A percentile compares a stretch with the other conserved stretches of the same genome.
These are phyloP conservation scores for Nepenthes gracilis DNA, from an alignment of 148 eudicot species.

Conservation along the genomic window DNA sequence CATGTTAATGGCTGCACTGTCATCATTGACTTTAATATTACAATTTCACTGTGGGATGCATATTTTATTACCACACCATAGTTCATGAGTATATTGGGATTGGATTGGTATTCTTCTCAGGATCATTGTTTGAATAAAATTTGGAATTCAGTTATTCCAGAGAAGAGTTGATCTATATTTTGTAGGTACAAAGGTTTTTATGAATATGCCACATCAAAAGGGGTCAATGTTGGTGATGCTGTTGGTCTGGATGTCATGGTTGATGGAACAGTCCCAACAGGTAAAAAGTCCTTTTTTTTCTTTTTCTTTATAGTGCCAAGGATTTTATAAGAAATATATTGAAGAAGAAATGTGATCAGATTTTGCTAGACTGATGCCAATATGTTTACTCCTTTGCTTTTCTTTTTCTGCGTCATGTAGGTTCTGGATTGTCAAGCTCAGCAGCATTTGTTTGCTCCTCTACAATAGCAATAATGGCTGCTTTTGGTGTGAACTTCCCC, in stretches of 20 bases:
- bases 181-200: conserved; percentile 74
- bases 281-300: conserved; percentile 11
- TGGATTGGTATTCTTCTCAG: background rate
- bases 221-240: conserved; percentile 56
- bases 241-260: conserved; percentile 86
- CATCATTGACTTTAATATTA: background rate
- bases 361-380: background rate
- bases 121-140: too few relatives aligned
- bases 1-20: background rate
- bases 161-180: too few relatives aligned
- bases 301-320: background rate
- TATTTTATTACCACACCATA: too few relatives aligned
- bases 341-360: too few relatives aligned
- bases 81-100: background rate
- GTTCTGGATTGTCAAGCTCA: conserved; percentile 95
- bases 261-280: conserved; percentile 97
- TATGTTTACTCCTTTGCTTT: conserved; percentile 2
- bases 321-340: background rate
- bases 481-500: conserved; percentile 52
- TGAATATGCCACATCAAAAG: conserved; percentile 73
- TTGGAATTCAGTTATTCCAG: too few relatives aligned
- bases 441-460: conserved; percentile 97
- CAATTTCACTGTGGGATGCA: background rate
- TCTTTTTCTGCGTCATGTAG: conserved; percentile 19
- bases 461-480: conserved; percentile 88